Evolutionary conservation across 83 land plant species (phyloP), one percentile per base, ranked within the genome.

Genomic region (Isoetes engelmannii): DNA sequence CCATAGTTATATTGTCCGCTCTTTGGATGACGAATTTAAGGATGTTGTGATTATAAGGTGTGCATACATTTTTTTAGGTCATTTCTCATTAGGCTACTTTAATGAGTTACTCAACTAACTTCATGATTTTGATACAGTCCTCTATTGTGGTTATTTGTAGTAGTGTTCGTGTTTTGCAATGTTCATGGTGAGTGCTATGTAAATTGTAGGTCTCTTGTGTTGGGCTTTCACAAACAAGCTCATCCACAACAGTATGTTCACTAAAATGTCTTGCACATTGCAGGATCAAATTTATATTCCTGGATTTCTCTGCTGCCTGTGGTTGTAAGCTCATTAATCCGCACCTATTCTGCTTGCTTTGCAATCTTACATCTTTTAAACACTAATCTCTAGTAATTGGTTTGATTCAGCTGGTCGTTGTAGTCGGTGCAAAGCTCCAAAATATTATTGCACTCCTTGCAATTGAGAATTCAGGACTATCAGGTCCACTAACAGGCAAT

Each of bases 281-380:
- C 86, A 86, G 89, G 88, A 13, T 67, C 84, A 15, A 80, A 87
- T 78, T 67, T 85, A 4, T 88, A 88, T 75, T 88, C 85, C 55
- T 88, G 89, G 89, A 77, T 85, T 0, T 83, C 92, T 21, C 85
- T 88, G 56, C 58, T 88, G 15, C 92, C 92, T 58, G 82, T 68
- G 28, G 70, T 81, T 80, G 92, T 88, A 83, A 81, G 84, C 12
- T 45, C 43, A 10, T 1, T 7, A 21, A 20, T 61, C 19, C 13
- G n/a, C 13, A 21, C 0, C 42, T 61, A 13, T 17, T 68, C 55
- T 49, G 28, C 41, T 12, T 51, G 42, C 18, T 7, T 28, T 6
- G 7, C 4, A 49, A 47, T 44, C 21, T 15, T 18, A 45, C 9
- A 7, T 37, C 28, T 51, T n/a, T n/a, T n/a, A n/a, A n/a, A n/a